Base-by-base conservation (phyloP, 768 basidiomycete species). In the Baorangia bicolor region DNA sequence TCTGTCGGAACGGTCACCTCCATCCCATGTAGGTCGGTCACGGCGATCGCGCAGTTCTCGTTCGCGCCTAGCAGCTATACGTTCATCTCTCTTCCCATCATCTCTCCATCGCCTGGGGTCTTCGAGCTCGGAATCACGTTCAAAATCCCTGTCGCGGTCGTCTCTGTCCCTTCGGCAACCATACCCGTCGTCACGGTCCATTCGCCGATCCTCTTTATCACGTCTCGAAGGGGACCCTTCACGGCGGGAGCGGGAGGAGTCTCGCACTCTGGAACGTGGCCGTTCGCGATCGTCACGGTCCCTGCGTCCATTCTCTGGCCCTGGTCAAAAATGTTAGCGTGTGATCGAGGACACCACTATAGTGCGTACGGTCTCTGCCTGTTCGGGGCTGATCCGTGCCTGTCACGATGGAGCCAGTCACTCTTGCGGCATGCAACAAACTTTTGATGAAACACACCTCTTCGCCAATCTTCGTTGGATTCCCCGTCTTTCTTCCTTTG, bases 401-500 rank as follows among this genome's bases (percentile, higher is more conserved):
- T 83, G 55, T 21, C 23, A 49, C 3, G 33, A 58, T 25, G 31
- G 10, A 25, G 14, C 11, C n/a, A 35, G 53, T 59, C 42, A 58
- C 14, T 39, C 37, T 30, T 45, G 40, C 5, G 8, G 6, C 14
- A 45, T 31, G 18, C 1, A 44, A 45, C 37, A 37, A 33, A 30
- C 25, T 20, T 47, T 58, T 33, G 21, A 49, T 25, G 57, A 63
- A 44, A 67, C 79, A 59, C 63, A 90, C 91, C 88, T 83, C 88
- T 81, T 67, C 91, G 81, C 91, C 91, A 94, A 65, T 94, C 91
- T 63, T 92, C 89, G 62, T 83, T 85, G 25, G 77, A 77, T 68
- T 92, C 91, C 35, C 85, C 88, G 41, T 78, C 77, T 71, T 87
- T 87, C 74, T 85, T 86, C 75, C 83, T 88, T 42, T 74, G 64